phyloP scores from a whole-genome alignment of 768 basidiomycete genomes.

The Amanita muscaria region DNA sequence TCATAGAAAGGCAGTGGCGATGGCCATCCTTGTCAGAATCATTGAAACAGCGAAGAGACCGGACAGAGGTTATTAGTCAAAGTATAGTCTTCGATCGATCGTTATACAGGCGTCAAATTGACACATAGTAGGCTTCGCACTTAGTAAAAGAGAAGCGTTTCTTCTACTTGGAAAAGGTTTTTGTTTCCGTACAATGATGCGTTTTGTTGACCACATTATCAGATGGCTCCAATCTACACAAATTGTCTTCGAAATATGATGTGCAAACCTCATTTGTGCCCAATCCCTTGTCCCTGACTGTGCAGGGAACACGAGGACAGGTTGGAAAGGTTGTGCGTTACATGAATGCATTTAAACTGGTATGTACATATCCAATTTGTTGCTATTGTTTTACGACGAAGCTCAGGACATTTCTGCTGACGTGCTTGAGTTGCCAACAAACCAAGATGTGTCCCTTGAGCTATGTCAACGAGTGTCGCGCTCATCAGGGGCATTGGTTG shows the following conservation, averaged over 20 bases:
- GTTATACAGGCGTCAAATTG: slow-evolving; percentile 1
- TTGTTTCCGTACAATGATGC: slow-evolving; percentile 1
- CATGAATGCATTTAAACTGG: slow-evolving; percentile 41
- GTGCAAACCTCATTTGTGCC: slow-evolving; percentile 52
- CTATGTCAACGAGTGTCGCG: slow-evolving; percentile 63
- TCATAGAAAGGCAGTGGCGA: slow-evolving; percentile 59
- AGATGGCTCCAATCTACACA: slow-evolving; percentile 61
- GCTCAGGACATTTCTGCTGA: slow-evolving; percentile 33
- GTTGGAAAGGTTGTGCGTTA: slow-evolving; percentile 40
- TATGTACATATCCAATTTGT: slow-evolving; percentile 18
- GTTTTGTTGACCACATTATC: slow-evolving; percentile 8
- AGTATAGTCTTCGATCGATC: slow-evolving; percentile 27
- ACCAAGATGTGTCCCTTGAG: slow-evolving; percentile 32
- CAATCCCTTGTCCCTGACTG: slow-evolving; percentile 48
- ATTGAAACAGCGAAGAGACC: slow-evolving; percentile 38
- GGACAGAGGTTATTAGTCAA: slow-evolving; percentile 36
- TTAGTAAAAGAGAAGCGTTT: slow-evolving; percentile 56
- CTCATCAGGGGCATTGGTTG: slow-evolving; percentile 52
- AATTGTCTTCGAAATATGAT: slow-evolving; percentile 49
- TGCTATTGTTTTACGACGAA: slow-evolving; percentile 5
- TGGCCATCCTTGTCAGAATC: slow-evolving; percentile 56
- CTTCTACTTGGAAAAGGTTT: slow-evolving; percentile 65
- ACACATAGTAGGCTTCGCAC: slow-evolving; percentile 37
- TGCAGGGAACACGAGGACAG: slow-evolving; percentile 48
- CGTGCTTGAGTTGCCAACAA: slow-evolving; percentile 34